These are phyloP conservation scores for Medicago ruthenica DNA, from an alignment of 306 rosid species.

Conservation along the genomic window DNA sequence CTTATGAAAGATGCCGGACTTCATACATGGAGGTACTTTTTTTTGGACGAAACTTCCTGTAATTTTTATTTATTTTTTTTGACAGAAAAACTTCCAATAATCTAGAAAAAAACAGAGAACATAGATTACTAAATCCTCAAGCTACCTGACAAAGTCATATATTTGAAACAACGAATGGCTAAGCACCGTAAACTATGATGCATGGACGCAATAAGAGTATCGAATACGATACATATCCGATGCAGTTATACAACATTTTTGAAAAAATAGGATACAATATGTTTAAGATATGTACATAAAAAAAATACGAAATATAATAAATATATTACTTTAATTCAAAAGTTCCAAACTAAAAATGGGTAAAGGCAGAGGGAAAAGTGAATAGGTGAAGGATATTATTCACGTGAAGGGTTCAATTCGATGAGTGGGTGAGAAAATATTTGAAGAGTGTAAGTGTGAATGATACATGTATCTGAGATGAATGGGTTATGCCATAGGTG, in stretches of 20 bases:
- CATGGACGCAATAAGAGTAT: neutral
- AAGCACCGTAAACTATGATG: constrained; percentile 1
- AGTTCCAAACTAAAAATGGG: neutral
- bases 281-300: neutral
- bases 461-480: constrained; percentile 6
- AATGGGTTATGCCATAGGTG: neutral
- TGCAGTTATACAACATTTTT: neutral
- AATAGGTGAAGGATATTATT: neutral
- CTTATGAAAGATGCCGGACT: constrained; percentile 96
- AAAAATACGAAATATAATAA: neutral
- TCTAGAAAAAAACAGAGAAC: neutral
- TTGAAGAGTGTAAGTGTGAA: neutral
- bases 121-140: constrained; percentile 9
- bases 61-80: too few species aligned
- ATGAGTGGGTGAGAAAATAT: neutral
- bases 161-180: constrained; percentile 26
- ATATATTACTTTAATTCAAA: constrained; percentile 2
- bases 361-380: neutral
- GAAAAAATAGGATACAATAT: neutral
- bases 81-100: neutral
- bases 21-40: constrained; percentile 90
- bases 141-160: constrained; percentile 29
- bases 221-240: neutral
- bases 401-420: constrained; percentile 1
- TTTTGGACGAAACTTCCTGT: neutral